A percentile compares a stretch with the other conserved stretches of the same genome.
These are phyloP conservation scores for Auricularia cornea DNA, from an alignment of 768 basidiomycete species.

Conservation along the genomic window DNA sequence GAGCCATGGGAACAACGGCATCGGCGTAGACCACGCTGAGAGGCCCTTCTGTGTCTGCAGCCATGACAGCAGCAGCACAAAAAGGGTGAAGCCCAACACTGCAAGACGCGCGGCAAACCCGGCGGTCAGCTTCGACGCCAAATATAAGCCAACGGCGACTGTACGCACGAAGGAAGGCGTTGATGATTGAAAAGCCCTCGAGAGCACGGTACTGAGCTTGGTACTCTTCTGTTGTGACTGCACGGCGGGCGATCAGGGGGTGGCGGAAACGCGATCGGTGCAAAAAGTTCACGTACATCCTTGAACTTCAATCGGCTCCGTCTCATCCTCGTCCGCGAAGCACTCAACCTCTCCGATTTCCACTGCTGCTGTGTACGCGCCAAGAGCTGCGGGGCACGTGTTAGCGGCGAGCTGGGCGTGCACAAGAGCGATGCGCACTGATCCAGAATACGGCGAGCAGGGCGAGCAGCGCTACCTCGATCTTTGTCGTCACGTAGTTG, in stretches of 20 bases:
- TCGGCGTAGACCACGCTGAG: conserved; percentile 61
- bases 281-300: conserved; percentile 44
- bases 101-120: conserved; percentile 24
- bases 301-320: conserved; percentile 48
- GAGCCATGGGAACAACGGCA: conserved; percentile 70
- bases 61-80: conserved; percentile 37
- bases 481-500: conserved; percentile 72
- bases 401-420: too few species aligned
- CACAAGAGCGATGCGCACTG: conserved; percentile 36
- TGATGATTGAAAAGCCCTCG: conserved; percentile 72
- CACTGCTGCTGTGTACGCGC: conserved; percentile 63
- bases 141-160: not conserved
- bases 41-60: conserved; percentile 36
- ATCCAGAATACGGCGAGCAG: conserved; percentile 73
- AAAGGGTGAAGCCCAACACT: conserved; percentile 42
- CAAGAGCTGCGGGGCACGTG: conserved; percentile 52
- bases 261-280: not conserved
- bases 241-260: conserved; percentile 1
- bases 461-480: conserved; percentile 64
- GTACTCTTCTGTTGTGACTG: conserved; percentile 79
- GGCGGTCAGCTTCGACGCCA: conserved; percentile 12
- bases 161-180: conserved; percentile 56
- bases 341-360: conserved; percentile 75
- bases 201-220: conserved; percentile 85
- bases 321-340: conserved; percentile 44